A percentile compares a stretch with the other conserved stretches of the same genome.
phyloP scores from a whole-genome alignment of 495 filamentous ascomycete genomes.

The Xylaria bambusicola region DNA sequence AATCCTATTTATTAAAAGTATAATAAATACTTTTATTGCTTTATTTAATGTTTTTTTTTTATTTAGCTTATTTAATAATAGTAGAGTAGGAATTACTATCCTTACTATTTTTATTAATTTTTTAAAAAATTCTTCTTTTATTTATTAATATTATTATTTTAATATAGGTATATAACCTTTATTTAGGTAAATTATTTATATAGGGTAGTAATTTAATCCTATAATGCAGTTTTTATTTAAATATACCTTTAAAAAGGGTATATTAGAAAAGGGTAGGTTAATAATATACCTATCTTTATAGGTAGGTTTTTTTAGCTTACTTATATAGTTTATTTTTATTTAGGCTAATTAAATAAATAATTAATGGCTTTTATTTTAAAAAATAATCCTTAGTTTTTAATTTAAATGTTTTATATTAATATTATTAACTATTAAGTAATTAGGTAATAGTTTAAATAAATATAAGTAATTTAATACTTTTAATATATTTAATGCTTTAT shows the following conservation, averaged over 20 bases:
- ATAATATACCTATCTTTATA: not conserved
- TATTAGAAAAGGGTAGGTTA: not conserved
- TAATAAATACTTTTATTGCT: not conserved
- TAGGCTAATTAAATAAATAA: not conserved
- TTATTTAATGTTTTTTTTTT: not conserved
- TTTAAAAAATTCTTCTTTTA: too few relatives aligned
- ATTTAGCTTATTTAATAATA: too few relatives aligned
- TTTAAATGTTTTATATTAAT: conserved; percentile 1
- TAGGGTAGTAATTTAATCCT: not conserved
- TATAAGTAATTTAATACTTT: not conserved
- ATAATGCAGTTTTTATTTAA: not conserved
- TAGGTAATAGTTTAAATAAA: not conserved
- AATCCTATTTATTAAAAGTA: not conserved
- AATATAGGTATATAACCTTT: not conserved
- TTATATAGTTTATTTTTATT: not conserved
- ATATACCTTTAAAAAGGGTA: not conserved
- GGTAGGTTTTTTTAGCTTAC: not conserved
- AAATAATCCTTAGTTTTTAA: not conserved
- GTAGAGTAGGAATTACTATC: too few relatives aligned
- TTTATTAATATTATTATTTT: not conserved
- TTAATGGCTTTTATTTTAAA: not conserved
- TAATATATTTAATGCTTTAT: not conserved
- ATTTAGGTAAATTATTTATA: not conserved
- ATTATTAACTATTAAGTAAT: not conserved
- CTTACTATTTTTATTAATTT: too few relatives aligned